Evolutionary conservation across 768 basidiomycete genomes (phyloP).

Genomic region (Leucocoprinus birnbaumii): DNA sequence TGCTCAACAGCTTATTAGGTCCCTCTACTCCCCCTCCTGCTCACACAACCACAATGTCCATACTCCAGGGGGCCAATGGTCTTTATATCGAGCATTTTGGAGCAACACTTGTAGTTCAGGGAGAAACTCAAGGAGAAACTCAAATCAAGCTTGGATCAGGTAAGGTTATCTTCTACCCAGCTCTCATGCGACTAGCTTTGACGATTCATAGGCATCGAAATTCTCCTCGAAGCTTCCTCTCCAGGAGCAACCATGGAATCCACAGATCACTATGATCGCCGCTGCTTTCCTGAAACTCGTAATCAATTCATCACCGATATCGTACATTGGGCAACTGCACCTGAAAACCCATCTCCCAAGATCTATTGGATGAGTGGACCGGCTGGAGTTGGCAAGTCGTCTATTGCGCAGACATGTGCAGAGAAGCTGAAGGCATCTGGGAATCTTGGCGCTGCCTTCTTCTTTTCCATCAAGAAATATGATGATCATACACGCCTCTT

Average conservation of each 20-base stretch:
- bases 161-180: too few relatives aligned
- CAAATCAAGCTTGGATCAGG: too few relatives aligned
- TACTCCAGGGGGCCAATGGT: too few relatives aligned
- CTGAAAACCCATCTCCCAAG: background rate
- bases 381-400: constrained; percentile 9
- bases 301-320: background rate
- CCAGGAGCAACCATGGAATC: background rate
- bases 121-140: too few relatives aligned
- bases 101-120: too few relatives aligned
- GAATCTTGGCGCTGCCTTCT: constrained; percentile 7
- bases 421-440: background rate
- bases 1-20: too few relatives aligned
- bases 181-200: too few relatives aligned
- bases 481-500: constrained; percentile 1
- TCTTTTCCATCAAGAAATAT: background rate
- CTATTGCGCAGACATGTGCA: constrained; percentile 4
- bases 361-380: constrained; percentile 3
- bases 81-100: too few relatives aligned
- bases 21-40: too few relatives aligned
- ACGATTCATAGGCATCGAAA: constrained; percentile 3
- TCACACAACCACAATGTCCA: too few relatives aligned
- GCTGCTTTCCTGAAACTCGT: background rate
- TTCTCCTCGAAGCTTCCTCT: background rate
- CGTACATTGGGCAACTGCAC: background rate
- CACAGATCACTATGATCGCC: background rate